Conservation (phyloP, 108 stramenopile genomes). For the Hondaea fermentalgiana region DNA sequence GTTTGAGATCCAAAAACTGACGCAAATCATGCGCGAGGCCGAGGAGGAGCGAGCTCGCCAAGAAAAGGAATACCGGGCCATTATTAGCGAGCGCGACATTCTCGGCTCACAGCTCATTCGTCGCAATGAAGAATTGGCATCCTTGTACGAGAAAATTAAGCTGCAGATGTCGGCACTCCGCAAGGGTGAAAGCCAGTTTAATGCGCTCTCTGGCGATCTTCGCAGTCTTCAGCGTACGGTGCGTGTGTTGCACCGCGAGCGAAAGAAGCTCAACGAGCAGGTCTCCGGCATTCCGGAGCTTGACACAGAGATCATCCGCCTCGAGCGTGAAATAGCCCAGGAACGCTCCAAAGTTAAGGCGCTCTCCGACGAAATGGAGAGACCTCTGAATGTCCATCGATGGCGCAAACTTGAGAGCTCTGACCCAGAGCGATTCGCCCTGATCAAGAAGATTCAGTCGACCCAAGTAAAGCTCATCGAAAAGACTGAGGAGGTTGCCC, state of each 20-base stretch:
- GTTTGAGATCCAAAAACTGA: conserved; percentile 50
- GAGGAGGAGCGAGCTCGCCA: conserved; percentile 54
- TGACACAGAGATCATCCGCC: conserved; percentile 7
- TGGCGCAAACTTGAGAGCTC: conserved; percentile 50
- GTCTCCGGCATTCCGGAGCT: conserved; percentile 28
- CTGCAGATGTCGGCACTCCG: conserved; percentile 40
- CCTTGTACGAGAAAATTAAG: conserved; percentile 59
- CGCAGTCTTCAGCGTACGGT: conserved; percentile 26
- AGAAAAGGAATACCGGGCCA: conserved; percentile 49
- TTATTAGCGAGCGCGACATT: conserved; percentile 49
- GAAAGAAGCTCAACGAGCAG: conserved; percentile 24
- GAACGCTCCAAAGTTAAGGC: conserved; percentile 43
- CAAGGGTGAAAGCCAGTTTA: conserved; percentile 46
- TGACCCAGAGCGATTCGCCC: conserved; percentile 51
- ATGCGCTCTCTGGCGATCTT: neutral
- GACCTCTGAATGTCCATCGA: conserved; percentile 59
- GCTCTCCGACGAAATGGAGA: conserved; percentile 49
- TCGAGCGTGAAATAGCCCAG: conserved; percentile 42
- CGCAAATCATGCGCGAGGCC: conserved; percentile 44
- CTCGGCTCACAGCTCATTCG: conserved; percentile 49
- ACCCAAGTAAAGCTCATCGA: conserved; percentile 41
- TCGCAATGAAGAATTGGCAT: conserved; percentile 47
- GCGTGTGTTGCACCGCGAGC: conserved; percentile 29
- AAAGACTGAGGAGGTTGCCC: conserved; percentile 39
- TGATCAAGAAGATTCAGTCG: conserved; percentile 40